Percentiles rank a stretch among this genome's conserved stretches.
phyloP scores from a whole-genome alignment of 2,329 filamentous ascomycete species.

The Anthostomella pinea region DNA sequence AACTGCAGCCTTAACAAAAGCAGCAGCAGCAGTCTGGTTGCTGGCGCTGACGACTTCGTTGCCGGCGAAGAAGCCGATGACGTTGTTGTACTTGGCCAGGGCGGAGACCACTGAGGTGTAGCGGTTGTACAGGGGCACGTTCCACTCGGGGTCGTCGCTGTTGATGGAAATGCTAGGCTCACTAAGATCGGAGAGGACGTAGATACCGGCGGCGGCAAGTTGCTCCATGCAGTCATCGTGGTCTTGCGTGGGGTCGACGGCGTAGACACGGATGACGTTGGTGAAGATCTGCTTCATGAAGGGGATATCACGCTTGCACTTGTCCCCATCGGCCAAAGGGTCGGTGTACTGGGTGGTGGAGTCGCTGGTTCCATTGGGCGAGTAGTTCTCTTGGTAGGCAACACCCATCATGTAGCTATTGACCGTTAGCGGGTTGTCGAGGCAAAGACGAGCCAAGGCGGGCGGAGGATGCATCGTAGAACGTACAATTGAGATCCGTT shows the following conservation, averaged over 20 bases:
- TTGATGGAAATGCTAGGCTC: slow-evolving; percentile 82
- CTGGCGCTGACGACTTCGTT: slow-evolving; percentile 92
- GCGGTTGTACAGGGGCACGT: slow-evolving; percentile 70
- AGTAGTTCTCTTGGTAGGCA: slow-evolving; percentile 85
- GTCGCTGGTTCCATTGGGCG: slow-evolving; percentile 45
- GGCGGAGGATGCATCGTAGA: background rate
- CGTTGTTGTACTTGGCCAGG: slow-evolving; percentile 80
- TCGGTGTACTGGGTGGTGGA: slow-evolving; percentile 66
- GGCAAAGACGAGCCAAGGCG: slow-evolving; percentile 9
- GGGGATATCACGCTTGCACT: slow-evolving; percentile 83
- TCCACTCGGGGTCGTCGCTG: slow-evolving; percentile 76
- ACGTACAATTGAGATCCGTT: slow-evolving; percentile 69
- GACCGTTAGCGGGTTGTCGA: slow-evolving; percentile 15
- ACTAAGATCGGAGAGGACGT: slow-evolving; percentile 87
- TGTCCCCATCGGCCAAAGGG: slow-evolving; percentile 68
- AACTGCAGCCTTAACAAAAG: slow-evolving; percentile 96
- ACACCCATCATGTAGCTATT: slow-evolving; percentile 77
- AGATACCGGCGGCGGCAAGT: slow-evolving; percentile 84
- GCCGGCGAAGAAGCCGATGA: slow-evolving; percentile 95
- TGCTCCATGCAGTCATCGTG: slow-evolving; percentile 83
- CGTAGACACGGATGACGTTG: slow-evolving; percentile 94
- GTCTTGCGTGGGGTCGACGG: slow-evolving; percentile 74
- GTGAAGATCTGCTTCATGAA: slow-evolving; percentile 75
- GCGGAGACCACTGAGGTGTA: slow-evolving; percentile 84
- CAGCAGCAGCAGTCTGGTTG: slow-evolving; percentile 86